Evolutionary conservation across 1,139 yeast genomes (phyloP), one percentile per base, ranked within the genome.

Genomic region (Suhomyces anneliseae): DNA sequence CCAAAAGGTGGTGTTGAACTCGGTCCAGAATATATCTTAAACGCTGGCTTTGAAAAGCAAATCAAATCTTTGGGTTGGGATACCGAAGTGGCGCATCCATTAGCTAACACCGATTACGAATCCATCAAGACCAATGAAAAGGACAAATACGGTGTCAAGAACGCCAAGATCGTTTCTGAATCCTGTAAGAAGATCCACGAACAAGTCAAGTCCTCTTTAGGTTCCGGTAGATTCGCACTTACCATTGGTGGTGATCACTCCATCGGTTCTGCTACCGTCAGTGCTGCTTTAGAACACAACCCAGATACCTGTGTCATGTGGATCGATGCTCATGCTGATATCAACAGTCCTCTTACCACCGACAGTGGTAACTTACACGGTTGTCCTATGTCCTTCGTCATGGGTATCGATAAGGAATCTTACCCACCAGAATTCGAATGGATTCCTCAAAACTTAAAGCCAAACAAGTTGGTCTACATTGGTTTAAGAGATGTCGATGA

Each of bases 251-350:
- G 99, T 46, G 99, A 93, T 69, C 99, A 93, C 67, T 90, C 97
- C 5, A 87, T 93, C 55, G 98, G 96, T 46, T 90, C 93, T 60
- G 97, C 96, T 43, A 90, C 98, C 7, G 85, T 92, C 36, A 78
- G 90, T 36, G 99, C 95, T 10, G 87, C 92, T 40, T 77, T 90
- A 57, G 81, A 81, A 31, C 80, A 82, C 53, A 76, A 87, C 65
- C 97, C 97, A 19, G 89, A 90, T 55, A 90, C 96, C 29, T 90
- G 96, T 61, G 78, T 93, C 42, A 66, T 93, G 54, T 93, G 99
- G 99, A 87, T 93, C 56, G 99, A 93, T 69, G 99, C 99, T 1
- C 99, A 93, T 64, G 97, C 98, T 33, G 99, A 93, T 66, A 85
- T 93, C 62, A 93, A 93, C 73, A 87, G 97, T 2, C 90, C 97